Evolutionary conservation across 2,329 filamentous ascomycete species (phyloP).

Genomic region (Aureobasidium mangrovei): DNA sequence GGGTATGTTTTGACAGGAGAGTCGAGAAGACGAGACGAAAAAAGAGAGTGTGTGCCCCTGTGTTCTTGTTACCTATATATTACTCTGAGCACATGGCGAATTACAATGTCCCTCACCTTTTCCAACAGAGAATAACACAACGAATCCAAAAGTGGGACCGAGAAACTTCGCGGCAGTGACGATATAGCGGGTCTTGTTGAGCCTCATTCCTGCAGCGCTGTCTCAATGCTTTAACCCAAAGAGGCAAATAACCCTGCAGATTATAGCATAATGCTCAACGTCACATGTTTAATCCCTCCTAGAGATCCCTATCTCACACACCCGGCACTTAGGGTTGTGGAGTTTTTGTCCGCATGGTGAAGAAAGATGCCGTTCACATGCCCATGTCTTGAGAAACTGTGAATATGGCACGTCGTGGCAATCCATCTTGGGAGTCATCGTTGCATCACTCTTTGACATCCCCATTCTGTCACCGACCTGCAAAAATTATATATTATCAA

Average conservation of each 20-base stretch:
- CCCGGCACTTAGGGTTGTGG: not conserved
- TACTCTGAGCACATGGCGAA: not conserved
- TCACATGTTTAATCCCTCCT: not conserved
- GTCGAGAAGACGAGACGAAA: not conserved
- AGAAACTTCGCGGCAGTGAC: conserved; percentile 7
- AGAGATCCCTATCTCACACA: not conserved
- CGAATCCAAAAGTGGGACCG: conserved; percentile 8
- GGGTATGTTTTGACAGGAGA: not conserved
- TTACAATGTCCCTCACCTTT: not conserved
- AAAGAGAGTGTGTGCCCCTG: not conserved
- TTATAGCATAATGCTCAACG: not conserved
- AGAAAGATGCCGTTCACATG: no score
- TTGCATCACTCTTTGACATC: no score
- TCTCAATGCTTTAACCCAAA: not conserved
- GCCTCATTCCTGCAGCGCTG: not conserved
- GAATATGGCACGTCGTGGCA: no score
- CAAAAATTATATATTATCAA: not conserved
- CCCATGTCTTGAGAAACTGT: no score
- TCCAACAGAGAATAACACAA: not conserved
- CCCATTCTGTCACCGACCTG: not conserved
- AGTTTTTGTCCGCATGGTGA: no score
- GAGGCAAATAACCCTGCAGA: not conserved
- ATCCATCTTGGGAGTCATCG: no score
- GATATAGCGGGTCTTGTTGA: conserved; percentile 11
- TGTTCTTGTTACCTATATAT: not conserved